phyloP scores from a whole-genome alignment of 2,329 filamentous ascomycete genomes.

The Penicillium glabrum region DNA sequence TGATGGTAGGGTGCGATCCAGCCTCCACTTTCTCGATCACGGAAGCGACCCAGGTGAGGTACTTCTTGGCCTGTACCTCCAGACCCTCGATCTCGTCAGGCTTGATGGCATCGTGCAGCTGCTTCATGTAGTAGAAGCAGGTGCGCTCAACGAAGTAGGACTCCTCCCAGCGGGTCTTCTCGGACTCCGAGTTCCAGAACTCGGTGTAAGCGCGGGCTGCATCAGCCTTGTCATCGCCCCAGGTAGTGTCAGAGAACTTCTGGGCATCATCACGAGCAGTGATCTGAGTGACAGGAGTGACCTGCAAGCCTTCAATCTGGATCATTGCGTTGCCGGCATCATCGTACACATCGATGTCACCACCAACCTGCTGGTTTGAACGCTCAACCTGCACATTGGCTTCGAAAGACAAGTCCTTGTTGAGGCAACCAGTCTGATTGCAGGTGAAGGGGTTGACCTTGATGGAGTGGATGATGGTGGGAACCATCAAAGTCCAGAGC shows the following conservation, averaged over 20 bases:
- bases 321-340: not conserved
- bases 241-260: not conserved
- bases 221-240: not conserved
- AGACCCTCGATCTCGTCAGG: not conserved
- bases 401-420: not conserved
- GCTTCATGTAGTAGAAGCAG: not conserved
- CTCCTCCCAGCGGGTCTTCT: not conserved
- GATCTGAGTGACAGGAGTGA: not conserved
- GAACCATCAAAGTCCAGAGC: not conserved
- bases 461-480: not conserved
- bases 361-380: not conserved
- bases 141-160: not conserved
- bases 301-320: not conserved
- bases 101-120: not conserved
- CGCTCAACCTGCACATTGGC: not conserved
- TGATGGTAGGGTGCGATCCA: not conserved
- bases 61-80: not conserved
- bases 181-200: not conserved
- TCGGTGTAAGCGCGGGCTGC: not conserved
- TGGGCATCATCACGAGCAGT: not conserved
- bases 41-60: not conserved
- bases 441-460: not conserved
- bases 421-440: not conserved
- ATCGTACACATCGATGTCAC: not conserved
- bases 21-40: not conserved